Evolutionary conservation across 2,329 filamentous ascomycete genomes (phyloP), one percentile per base, ranked within the genome.

Genomic region (Seiridium cupressi): DNA sequence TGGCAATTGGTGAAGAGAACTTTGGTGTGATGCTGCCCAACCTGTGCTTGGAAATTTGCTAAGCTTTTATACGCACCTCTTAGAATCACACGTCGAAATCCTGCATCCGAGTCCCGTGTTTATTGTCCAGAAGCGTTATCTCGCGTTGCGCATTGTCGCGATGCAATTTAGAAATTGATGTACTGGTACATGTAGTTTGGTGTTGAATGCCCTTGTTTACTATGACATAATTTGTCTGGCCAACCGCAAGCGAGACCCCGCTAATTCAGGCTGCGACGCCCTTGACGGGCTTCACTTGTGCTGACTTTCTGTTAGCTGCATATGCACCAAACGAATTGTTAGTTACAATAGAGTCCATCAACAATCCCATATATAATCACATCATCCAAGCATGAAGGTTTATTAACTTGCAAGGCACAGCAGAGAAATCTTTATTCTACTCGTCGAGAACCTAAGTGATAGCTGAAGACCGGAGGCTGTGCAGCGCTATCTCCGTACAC

Each of bases 191-290:
- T 34, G 3, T 26, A 18, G 35, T 46, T 44, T 34, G 32, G 55
- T 57, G 55, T 32, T 57, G 55, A 57, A 35, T n/a, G 55, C 55
- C 18, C 34, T 46, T 57, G 55, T 57, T 57, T 57, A 57, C 55
- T 47, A 66, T 66, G 66, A 67, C 65, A 67, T 68, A 66, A 64
- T 68, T 69, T 67, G 64, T 60, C 68, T 36, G 66, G 68, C 65
- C 68, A 70, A 69, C 68, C 18, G 26, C 10, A 4, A 44, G 26
- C 13, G 34, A 18, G 38, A 38, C n/a, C 34, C 53, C 9, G 36
- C 40, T 18, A 44, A 3, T 44, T 38, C 38, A 55, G 53, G 53
- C 53, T 55, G 40, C 53, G 13, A 44, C 4, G 11, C 53, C 18
- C 34, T 13, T 35, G 26, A 3, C 53, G 53, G 53, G 53, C 53